Evolutionary conservation across 768 basidiomycete species (phyloP).

Genomic region (Collybiopsis confluens): DNA sequence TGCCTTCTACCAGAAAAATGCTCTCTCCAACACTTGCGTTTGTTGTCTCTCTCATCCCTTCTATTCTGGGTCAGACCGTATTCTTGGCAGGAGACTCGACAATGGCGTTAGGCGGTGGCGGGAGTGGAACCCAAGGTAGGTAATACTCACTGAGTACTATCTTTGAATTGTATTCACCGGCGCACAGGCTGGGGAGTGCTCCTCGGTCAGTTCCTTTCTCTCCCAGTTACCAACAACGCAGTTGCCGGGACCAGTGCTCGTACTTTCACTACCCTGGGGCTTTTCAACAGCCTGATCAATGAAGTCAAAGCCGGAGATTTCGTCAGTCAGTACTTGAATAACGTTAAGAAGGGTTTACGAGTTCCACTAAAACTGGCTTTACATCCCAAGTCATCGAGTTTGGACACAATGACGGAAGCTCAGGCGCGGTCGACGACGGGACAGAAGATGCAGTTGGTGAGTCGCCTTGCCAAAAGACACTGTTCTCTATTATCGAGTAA

Average conservation of each 20-base stretch:
- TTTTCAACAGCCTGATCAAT: slow-evolving; percentile 38
- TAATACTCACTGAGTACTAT: too few relatives aligned
- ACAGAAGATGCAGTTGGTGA: slow-evolving; percentile 34
- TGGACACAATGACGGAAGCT: slow-evolving; percentile 23
- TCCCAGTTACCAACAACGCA: slow-evolving; percentile 43
- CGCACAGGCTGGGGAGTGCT: slow-evolving; percentile 41
- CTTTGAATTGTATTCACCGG: neutral
- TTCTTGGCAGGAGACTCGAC: slow-evolving; percentile 43
- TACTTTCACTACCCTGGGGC: slow-evolving; percentile 43
- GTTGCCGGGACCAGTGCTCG: slow-evolving; percentile 43
- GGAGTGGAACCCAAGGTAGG: too few relatives aligned
- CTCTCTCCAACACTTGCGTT: neutral
- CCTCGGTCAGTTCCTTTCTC: slow-evolving; percentile 33
- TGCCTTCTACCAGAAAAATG: too few relatives aligned
- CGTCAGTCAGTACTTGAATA: slow-evolving; percentile 29
- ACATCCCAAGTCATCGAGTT: slow-evolving; percentile 18
- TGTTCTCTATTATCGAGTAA: too few relatives aligned
- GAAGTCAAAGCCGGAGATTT: slow-evolving; percentile 35
- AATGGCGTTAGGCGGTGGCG: slow-evolving; percentile 38
- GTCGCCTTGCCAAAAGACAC: too few relatives aligned
- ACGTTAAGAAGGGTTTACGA: too few relatives aligned
- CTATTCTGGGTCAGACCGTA: slow-evolving; percentile 25
- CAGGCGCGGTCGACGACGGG: slow-evolving; percentile 33
- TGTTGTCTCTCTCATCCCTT: neutral
- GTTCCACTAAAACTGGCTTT: neutral